Percentiles rank a stretch among this genome's conserved stretches.
Evolutionary conservation across 2,329 filamentous ascomycete species (phyloP).

Genomic region (Ceratocystis eucalypticola): DNA sequence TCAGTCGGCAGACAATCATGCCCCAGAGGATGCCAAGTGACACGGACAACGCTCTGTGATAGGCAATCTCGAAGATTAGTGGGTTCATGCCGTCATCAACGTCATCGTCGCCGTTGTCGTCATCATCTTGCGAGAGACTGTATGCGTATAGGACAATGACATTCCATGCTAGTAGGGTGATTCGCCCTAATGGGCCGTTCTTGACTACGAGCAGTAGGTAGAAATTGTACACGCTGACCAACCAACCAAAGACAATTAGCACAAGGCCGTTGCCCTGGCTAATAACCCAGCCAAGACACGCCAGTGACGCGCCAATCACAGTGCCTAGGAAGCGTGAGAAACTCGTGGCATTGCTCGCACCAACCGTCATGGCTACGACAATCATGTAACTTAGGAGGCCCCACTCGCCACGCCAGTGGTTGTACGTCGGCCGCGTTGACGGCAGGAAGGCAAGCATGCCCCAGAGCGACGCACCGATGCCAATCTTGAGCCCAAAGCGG

Average conservation of each 20-base stretch:
- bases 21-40: slow-evolving; percentile 83
- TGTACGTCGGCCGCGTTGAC: slow-evolving; percentile 63
- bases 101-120: slow-evolving; percentile 68
- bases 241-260: slow-evolving; percentile 68
- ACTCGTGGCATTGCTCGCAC: slow-evolving; percentile 86
- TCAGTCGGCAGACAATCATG: slow-evolving; percentile 70
- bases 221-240: slow-evolving; percentile 71
- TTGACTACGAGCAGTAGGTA: slow-evolving; percentile 76
- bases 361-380: slow-evolving; percentile 94
- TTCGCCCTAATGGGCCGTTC: slow-evolving; percentile 81
- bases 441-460: slow-evolving; percentile 79
- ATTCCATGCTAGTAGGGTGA: slow-evolving; percentile 92
- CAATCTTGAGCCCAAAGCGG: slow-evolving; percentile 81
- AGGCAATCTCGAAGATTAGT: slow-evolving; percentile 73
- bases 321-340: slow-evolving; percentile 78
- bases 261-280: slow-evolving; percentile 59
- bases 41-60: slow-evolving; percentile 78
- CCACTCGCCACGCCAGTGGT: slow-evolving; percentile 91
- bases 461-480: slow-evolving; percentile 76
- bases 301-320: slow-evolving; percentile 61
- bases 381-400: slow-evolving; percentile 94
- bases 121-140: slow-evolving; percentile 66
- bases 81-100: slow-evolving; percentile 78
- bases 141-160: slow-evolving; percentile 90
- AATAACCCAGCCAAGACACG: slow-evolving; percentile 64